Evolutionary conservation across 495 filamentous ascomycete genomes (phyloP).

Genomic region (Penicillium lividum): DNA sequence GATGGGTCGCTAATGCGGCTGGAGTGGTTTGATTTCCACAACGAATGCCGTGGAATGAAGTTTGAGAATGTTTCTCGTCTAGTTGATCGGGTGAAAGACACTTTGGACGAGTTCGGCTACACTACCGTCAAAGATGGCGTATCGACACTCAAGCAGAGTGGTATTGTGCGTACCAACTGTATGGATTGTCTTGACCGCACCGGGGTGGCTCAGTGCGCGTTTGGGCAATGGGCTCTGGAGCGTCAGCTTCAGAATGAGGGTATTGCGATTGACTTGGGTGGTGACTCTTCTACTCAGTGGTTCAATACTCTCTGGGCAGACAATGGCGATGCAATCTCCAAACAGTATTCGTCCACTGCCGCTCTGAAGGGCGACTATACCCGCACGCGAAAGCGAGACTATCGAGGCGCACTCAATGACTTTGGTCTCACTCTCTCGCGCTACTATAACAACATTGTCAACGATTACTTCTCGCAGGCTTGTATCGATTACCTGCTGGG

Average conservation of each 20-base stretch:
- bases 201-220: conserved; percentile 88
- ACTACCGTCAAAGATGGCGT: conserved; percentile 55
- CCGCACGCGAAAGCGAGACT: conserved; percentile 83
- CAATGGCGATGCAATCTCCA: conserved; percentile 68
- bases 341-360: conserved; percentile 80
- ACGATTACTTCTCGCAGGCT: conserved; percentile 93
- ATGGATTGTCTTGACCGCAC: conserved; percentile 98
- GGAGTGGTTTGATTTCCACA: conserved; percentile 97
- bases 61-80: conserved; percentile 89
- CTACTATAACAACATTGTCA: conserved; percentile 77
- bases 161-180: conserved; percentile 86
- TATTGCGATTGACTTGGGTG: conserved; percentile 65
- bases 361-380: conserved; percentile 96
- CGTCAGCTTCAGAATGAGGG: conserved; percentile 72
- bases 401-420: conserved; percentile 90
- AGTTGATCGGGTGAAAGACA: conserved; percentile 64
- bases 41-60: conserved; percentile 89
- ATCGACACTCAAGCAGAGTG: conserved; percentile 61
- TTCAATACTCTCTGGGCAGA: conserved; percentile 97
- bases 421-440: conserved; percentile 80
- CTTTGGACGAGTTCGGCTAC: conserved; percentile 64
- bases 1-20: conserved; percentile 61
- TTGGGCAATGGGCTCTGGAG: conserved; percentile 74
- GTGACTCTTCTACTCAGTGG: conserved; percentile 76
- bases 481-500: conserved; percentile 94